Base-by-base conservation (phyloP, 257 asterid species). In the Sherardia arvensis region DNA sequence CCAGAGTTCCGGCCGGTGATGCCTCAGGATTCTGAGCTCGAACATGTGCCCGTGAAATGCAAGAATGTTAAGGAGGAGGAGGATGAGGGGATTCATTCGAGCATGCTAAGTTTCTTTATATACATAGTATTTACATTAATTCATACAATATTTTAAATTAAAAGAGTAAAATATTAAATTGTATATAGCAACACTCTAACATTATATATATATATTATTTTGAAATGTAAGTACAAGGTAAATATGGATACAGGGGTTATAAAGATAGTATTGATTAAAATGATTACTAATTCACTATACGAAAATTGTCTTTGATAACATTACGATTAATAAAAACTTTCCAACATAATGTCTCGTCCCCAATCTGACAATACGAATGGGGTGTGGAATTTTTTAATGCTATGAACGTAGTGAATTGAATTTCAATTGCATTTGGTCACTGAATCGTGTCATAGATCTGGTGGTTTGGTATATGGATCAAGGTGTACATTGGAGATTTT, bases 391-490 rank as follows among this genome's bases (percentile, higher is more conserved):
- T 40, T 43, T 43, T 9, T 59, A 11, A 25, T 20, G 40, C 26
- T 29, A 11, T 15, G n/a, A n/a, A 40, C 5, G 18, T 40, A 40
- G 12, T 40, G 11, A 7, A 8, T 3, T 40, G 43, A 28, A 62
- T 53, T 69, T n/a, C 25, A 7, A 54, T 15, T 36, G 51, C 48
- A 27, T 69, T 47, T 53, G 54, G 43, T 36, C 18, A 28, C 38
- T 28, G 33, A 53, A 34, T 34, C 47, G 71, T 68, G 65, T 71
- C 71, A 65, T 60, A 68, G 70, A 68, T 68, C 71, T 74, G 56
- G 56, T n/a, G 26, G 56, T 20, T 49, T 49, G 26, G 26, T 49
- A 49, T 21, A 49, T 7, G 56, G 56, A 21, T 20, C 25, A 21
- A 38, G 20, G 69, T 66, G 69, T 66, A 23, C 17, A 1, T n/a